Evolutionary conservation across 805 yeast species (phyloP).

Genomic region (Ogataea pini): DNA sequence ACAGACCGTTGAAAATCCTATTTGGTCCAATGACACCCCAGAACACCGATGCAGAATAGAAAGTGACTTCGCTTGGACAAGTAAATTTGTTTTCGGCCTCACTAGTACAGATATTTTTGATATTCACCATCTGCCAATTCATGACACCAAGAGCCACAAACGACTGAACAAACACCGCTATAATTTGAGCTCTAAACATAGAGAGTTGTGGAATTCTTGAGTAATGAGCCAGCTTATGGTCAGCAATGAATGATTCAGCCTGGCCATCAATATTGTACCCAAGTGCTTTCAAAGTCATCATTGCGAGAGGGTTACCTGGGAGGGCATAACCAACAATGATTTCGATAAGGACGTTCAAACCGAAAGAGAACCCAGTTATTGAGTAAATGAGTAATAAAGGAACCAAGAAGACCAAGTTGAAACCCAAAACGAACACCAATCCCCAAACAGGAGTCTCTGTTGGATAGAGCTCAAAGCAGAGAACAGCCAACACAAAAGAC

Average conservation of each 20-base stretch:
- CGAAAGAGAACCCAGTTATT: conserved; percentile 59
- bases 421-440: conserved; percentile 55
- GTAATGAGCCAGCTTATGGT: conserved; percentile 66
- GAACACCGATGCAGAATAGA: conserved; percentile 57
- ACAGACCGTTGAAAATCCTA: conserved; percentile 50
- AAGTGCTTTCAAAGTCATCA: conserved; percentile 61
- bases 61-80: conserved; percentile 43
- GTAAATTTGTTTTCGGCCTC: conserved; percentile 47
- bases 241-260: conserved; percentile 54
- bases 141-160: conserved; percentile 45
- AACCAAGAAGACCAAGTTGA: conserved; percentile 54
- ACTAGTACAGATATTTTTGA: conserved; percentile 44
- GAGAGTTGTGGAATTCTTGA: conserved; percentile 63
- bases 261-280: conserved; percentile 56
- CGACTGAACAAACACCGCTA: conserved; percentile 47
- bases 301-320: conserved; percentile 63
- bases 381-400: conserved; percentile 66
- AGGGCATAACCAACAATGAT: conserved; percentile 63
- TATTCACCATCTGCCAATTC: conserved; percentile 38
- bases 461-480: conserved; percentile 41
- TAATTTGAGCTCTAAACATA: conserved; percentile 52
- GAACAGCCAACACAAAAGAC: conserved; percentile 45
- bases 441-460: conserved; percentile 67
- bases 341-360: conserved; percentile 63
- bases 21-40: conserved; percentile 73